Evolutionary conservation across 2,329 filamentous ascomycete genomes (phyloP).

Genomic region (Pseudogymnoascus sp.): DNA sequence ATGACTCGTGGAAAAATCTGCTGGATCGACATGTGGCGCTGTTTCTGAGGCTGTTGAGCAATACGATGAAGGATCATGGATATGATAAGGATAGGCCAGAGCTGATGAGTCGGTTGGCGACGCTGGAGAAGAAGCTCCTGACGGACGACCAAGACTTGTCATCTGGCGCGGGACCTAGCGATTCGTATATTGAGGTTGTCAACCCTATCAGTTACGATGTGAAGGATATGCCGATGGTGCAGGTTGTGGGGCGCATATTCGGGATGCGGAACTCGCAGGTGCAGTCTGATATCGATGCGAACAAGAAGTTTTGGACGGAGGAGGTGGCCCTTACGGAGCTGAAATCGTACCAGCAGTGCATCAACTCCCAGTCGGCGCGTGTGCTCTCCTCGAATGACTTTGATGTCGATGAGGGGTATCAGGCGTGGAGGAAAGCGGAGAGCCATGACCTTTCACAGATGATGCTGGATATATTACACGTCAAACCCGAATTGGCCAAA

Average conservation of each 20-base stretch:
- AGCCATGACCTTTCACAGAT: constrained; percentile 80
- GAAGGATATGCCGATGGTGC: constrained; percentile 93
- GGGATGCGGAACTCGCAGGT: constrained; percentile 68
- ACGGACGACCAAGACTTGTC: constrained; percentile 45
- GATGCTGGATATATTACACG: constrained; percentile 83
- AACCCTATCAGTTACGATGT: constrained; percentile 83
- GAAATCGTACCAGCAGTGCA: constrained; percentile 83
- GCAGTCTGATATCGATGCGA: constrained; percentile 77
- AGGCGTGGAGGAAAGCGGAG: constrained; percentile 87
- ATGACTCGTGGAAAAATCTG: constrained; percentile 84
- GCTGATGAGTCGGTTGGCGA: constrained; percentile 66
- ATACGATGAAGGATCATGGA: constrained; percentile 72
- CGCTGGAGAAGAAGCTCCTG: constrained; percentile 77
- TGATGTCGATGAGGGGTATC: constrained; percentile 78
- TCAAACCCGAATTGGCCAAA: constrained; percentile 76
- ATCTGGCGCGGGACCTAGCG: constrained; percentile 48
- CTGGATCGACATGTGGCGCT: constrained; percentile 94
- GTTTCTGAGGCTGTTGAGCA: constrained; percentile 78
- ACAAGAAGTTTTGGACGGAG: constrained; percentile 79
- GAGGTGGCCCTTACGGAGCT: constrained; percentile 83
- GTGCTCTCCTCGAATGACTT: constrained; percentile 82
- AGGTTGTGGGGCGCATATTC: constrained; percentile 80
- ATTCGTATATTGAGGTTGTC: constrained; percentile 68
- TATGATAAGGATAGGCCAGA: constrained; percentile 81
- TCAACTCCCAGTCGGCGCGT: constrained; percentile 64